These are phyloP conservation scores for Nidula microcarpa DNA, from an alignment of 768 basidiomycete genomes.

Conservation along the genomic window DNA sequence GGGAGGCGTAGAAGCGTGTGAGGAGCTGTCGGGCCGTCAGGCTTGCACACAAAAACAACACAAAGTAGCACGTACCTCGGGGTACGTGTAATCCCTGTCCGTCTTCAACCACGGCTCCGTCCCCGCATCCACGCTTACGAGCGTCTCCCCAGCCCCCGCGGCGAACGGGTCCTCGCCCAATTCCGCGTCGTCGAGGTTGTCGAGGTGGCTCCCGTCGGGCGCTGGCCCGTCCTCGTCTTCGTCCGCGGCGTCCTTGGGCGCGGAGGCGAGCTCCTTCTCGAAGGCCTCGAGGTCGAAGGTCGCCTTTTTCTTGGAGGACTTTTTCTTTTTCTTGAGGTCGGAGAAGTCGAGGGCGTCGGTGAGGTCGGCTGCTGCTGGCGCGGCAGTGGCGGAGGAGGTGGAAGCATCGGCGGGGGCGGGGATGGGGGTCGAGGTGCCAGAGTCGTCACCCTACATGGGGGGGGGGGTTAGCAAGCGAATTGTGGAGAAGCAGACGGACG, in stretches of 20 bases:
- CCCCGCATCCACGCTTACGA: slow-evolving; percentile 65
- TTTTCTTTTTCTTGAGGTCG: slow-evolving; percentile 97
- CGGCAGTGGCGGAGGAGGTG: slow-evolving; percentile 32
- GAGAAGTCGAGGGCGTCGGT: slow-evolving; percentile 87
- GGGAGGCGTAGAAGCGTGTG: slow-evolving; percentile 84
- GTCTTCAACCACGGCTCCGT: slow-evolving; percentile 88
- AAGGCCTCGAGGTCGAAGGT: slow-evolving; percentile 90
- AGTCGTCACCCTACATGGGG: slow-evolving; percentile 52
- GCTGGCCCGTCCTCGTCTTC: slow-evolving; percentile 55
- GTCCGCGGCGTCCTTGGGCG: slow-evolving; percentile 53
- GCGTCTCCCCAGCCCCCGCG: slow-evolving; percentile 41
- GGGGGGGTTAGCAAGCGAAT: neutral
- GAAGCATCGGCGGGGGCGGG: slow-evolving; percentile 10
- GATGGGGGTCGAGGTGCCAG: slow-evolving; percentile 60
- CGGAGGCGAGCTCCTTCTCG: slow-evolving; percentile 84
- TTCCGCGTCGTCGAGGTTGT: slow-evolving; percentile 75
- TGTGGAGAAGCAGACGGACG: slow-evolving; percentile 20
- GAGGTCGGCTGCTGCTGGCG: slow-evolving; percentile 36
- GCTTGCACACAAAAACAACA: neutral
- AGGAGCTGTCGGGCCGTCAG: slow-evolving; percentile 60
- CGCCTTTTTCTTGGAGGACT: slow-evolving; percentile 81
- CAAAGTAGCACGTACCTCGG: slow-evolving; percentile 54
- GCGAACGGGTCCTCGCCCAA: slow-evolving; percentile 90
- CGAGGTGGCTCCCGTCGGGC: slow-evolving; percentile 60
- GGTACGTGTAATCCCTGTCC: slow-evolving; percentile 95